These are phyloP conservation scores for Cymbopogon citratus DNA, from an alignment of 176 grass and related monocot species.

Conservation along the genomic window DNA sequence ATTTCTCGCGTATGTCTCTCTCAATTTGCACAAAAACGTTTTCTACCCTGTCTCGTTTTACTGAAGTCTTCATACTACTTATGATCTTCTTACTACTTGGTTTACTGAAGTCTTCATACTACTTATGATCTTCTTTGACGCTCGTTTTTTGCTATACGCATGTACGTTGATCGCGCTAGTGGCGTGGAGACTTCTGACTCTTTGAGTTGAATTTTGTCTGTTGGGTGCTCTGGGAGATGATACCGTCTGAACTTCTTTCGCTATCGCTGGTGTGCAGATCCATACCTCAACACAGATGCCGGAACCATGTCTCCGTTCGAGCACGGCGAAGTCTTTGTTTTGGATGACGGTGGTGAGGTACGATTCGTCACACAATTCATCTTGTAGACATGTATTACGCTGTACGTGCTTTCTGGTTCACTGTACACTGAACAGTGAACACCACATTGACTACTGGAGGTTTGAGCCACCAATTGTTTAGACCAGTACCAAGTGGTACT, in stretches of 20 bases:
- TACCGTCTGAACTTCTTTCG: not conserved
- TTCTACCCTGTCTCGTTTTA: conserved; percentile 22
- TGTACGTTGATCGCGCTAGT: not conserved
- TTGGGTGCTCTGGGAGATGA: not conserved
- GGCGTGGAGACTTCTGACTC: not conserved
- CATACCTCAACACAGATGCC: conserved; percentile 96
- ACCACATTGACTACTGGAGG: not conserved
- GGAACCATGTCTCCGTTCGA: conserved; percentile 98
- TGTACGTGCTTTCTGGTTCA: conserved; percentile 2
- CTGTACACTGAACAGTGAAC: too few relatives aligned
- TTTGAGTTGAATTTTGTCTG: not conserved
- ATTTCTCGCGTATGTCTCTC: not conserved
- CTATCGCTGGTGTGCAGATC: conserved; percentile 59
- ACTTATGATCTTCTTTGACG: not conserved
- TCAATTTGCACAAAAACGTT: not conserved
- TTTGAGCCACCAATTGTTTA: not conserved
- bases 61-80: not conserved
- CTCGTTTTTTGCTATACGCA: not conserved
- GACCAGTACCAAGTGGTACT: conserved; percentile 6
- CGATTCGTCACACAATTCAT: not conserved
- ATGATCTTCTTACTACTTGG: not conserved
- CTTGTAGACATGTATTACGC: not conserved
- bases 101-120: not conserved
- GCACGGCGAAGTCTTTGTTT: conserved; percentile 95
- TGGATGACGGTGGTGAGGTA: conserved; percentile 99